phyloP scores from a whole-genome alignment of 1,284 basidiomycete genomes.

The Melampsora larici-populina region DNA sequence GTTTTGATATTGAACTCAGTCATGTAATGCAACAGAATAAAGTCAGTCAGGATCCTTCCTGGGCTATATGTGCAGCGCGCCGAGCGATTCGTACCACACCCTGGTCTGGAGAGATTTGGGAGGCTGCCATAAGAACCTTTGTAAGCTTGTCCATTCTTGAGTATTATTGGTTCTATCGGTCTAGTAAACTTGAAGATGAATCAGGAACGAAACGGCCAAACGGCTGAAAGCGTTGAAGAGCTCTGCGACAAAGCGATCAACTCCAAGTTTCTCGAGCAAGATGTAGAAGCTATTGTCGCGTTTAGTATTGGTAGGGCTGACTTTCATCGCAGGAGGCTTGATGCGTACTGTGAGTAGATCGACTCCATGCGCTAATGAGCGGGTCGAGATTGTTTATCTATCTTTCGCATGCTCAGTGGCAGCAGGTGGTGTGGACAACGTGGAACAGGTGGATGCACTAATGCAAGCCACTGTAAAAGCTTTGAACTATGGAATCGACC shows the following conservation, averaged over 20 bases:
- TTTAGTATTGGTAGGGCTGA: constrained; percentile 42
- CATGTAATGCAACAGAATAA: constrained; percentile 5
- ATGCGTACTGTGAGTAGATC: constrained; percentile 36
- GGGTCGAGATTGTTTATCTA: not conserved
- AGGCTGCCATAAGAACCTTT: constrained; percentile 23
- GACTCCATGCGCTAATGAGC: not conserved
- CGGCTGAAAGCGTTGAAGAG: constrained; percentile 30
- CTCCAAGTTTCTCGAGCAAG: constrained; percentile 32
- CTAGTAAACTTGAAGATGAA: not conserved
- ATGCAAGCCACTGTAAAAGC: constrained; percentile 17
- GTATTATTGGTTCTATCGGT: not conserved
- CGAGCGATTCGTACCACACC: constrained; percentile 34
- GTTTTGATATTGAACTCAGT: not conserved
- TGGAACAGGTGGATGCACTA: constrained; percentile 23
- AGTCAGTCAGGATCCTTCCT: constrained; percentile 8
- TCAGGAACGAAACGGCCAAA: constrained; percentile 40
- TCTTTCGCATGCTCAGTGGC: constrained; percentile 6
- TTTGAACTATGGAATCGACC: constrained; percentile 35
- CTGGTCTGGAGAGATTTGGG: constrained; percentile 41
- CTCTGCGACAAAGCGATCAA: constrained; percentile 26
- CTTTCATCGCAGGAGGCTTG: constrained; percentile 40
- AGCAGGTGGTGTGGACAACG: constrained; percentile 34
- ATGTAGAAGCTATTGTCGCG: constrained; percentile 28
- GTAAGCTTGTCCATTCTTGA: not conserved
- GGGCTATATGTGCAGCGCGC: not conserved